Base-by-base conservation (phyloP, 768 basidiomycete species). In the Mycena pura region DNA sequence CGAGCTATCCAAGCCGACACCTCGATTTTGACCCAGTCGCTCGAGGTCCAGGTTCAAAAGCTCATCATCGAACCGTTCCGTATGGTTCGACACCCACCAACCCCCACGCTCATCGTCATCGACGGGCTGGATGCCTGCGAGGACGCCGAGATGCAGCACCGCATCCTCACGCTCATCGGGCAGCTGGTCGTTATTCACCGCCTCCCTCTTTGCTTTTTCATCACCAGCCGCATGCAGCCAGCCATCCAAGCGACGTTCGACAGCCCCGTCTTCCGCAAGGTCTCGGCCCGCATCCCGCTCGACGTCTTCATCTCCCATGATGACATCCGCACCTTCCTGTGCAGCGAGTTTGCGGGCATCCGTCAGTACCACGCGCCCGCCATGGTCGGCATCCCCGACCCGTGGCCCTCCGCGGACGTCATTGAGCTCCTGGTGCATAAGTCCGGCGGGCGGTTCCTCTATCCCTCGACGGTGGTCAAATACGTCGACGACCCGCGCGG, bases 11-110 rank as follows among this genome's bases (percentile, higher is more conserved):
- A 74, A 21, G 44, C 34, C 6, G 69, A 74, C 32, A 60, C 57
- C n/a, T 69, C 70, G 40, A 60, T 74, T 6, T 68, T 73, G 1
- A 48, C 62, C 39, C 70, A 73, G 31, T 69, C 72, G 6, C 68
- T 73, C 17, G 72, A 70, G 32, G 69, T 71, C 36, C 73, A 74
- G 22, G 64, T 72, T 55, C 65, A 70, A 46, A 69, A 70, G 46
- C 62, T 74, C 5, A 45, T 74, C 10, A 22, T 66, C 13, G 65
- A 62, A 9, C 70, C 73, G 14, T 54, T 69, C 21, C 59, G 50
- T 5, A 57, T 49, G 5, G 58, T 57, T 13, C 57, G n/a, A 1
- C 68, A 65, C 36, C 45, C 52, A 0, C 60, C 56, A 0, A 38
- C 44, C 3, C 54, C 63, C 19, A 68, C 68, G 0, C 38, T 71